Conservation (phyloP, 2,329 filamentous ascomycete genomes). For the Orbilia javanica region DNA sequence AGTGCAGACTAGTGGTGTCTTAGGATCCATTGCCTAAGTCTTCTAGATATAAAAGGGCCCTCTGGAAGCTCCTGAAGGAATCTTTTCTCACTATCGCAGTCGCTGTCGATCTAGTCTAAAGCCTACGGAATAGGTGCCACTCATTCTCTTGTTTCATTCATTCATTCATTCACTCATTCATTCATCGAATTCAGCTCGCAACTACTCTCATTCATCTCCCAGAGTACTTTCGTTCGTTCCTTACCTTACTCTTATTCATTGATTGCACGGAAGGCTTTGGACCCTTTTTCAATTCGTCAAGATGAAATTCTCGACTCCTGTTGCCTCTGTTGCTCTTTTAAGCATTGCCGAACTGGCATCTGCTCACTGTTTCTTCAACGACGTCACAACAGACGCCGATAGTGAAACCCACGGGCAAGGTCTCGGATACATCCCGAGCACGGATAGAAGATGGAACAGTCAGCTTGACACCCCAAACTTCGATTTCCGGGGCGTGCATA, state of each 20-base stretch:
- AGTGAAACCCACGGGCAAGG: not conserved
- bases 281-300: no score
- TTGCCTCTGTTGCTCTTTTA: not conserved
- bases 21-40: no score
- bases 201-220: not conserved
- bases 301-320: not conserved
- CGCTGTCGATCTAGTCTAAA: no score
- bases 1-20: no score
- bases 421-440: not conserved
- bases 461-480: not conserved
- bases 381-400: not conserved
- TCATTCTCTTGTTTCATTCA: not conserved
- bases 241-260: constrained; percentile 5
- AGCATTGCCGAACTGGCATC: not conserved
- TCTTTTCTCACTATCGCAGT: no score
- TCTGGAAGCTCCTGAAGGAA: no score
- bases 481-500: not conserved
- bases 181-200: no score
- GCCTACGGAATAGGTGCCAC: no score
- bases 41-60: no score
- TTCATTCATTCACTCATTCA: no score
- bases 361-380: not conserved
- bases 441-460: not conserved
- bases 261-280: not conserved
- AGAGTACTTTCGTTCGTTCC: constrained; percentile 9